phyloP scores from a whole-genome alignment of 371 early-diverging fungal species.

The Mortierella sp. region DNA sequence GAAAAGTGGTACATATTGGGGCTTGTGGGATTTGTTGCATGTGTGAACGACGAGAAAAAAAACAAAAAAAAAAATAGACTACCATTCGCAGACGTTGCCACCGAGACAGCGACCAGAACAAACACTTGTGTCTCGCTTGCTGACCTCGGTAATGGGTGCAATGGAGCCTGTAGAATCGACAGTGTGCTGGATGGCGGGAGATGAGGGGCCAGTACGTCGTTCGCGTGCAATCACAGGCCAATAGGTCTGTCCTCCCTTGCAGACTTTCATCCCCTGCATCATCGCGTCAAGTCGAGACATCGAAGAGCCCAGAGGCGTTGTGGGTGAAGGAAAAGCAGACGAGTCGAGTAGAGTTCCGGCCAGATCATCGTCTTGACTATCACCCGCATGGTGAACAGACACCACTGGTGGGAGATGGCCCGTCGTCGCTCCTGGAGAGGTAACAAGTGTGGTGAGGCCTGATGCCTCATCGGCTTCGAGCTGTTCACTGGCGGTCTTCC shows the following conservation, averaged over 20 bases:
- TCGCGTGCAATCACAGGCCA: slow-evolving; percentile 51
- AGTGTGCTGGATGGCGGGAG: slow-evolving; percentile 1
- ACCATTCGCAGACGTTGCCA: slow-evolving; percentile 55
- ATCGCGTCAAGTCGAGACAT: not conserved
- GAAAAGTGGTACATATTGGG: slow-evolving; percentile 3
- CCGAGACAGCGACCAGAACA: slow-evolving; percentile 53
- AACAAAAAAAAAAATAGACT: not conserved
- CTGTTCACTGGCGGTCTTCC: slow-evolving; percentile 56
- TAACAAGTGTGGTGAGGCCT: not conserved
- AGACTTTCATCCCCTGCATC: slow-evolving; percentile 30
- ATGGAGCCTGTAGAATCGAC: slow-evolving; percentile 18
- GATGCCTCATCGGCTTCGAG: slow-evolving; percentile 40
- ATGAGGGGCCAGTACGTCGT: not conserved
- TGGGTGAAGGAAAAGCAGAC: slow-evolving; percentile 6
- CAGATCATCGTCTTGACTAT: not conserved
- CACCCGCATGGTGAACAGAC: not conserved
- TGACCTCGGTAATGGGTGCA: slow-evolving; percentile 4
- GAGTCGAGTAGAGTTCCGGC: not conserved
- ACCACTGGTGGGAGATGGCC: slow-evolving; percentile 42
- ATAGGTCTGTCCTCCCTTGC: slow-evolving; percentile 55
- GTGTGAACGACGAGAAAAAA: not conserved
- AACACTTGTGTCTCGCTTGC: slow-evolving; percentile 24
- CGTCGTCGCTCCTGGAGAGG: slow-evolving; percentile 23
- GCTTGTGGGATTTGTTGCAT: slow-evolving; percentile 6
- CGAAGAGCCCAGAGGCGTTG: not conserved